These are phyloP conservation scores for Solioccasus polychromus DNA, from an alignment of 768 basidiomycete species.

Conservation along the genomic window DNA sequence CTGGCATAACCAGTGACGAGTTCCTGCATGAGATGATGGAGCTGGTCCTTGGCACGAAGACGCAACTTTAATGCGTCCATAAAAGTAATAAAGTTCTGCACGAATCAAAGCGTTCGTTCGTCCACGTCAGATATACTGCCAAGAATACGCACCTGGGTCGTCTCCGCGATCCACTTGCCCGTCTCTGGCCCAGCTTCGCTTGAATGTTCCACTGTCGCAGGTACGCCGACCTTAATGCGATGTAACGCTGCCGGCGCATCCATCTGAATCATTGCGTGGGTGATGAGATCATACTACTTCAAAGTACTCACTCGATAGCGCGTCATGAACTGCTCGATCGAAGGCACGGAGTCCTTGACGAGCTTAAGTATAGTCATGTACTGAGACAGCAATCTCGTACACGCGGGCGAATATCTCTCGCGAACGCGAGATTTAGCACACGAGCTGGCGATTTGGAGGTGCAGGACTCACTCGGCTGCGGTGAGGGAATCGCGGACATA, in stretches of 20 bases:
- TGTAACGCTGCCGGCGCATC: slow-evolving; percentile 92
- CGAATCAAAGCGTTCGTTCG: not conserved
- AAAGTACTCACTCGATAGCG: slow-evolving; percentile 65
- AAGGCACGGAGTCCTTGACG: slow-evolving; percentile 84
- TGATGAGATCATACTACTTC: not conserved
- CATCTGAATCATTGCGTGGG: slow-evolving; percentile 51
- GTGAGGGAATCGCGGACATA: slow-evolving; percentile 93
- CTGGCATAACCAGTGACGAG: slow-evolving; percentile 93
- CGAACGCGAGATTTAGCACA: slow-evolving; percentile 7
- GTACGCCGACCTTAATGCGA: slow-evolving; percentile 87
- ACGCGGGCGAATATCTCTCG: slow-evolving; percentile 94
- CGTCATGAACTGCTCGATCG: slow-evolving; percentile 88
- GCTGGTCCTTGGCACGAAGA: slow-evolving; percentile 93
- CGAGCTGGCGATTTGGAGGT: no score
- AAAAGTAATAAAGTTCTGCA: slow-evolving; percentile 93
- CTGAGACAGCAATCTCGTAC: slow-evolving; percentile 89
- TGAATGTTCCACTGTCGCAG: slow-evolving; percentile 95
- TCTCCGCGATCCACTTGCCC: slow-evolving; percentile 96
- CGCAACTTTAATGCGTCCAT: slow-evolving; percentile 96
- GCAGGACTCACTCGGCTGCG: slow-evolving; percentile 87
- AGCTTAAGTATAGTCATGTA: slow-evolving; percentile 97
- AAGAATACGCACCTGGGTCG: slow-evolving; percentile 69
- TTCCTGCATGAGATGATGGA: slow-evolving; percentile 92
- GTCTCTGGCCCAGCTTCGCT: slow-evolving; percentile 91
- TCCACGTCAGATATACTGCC: not conserved